phyloP scores from a whole-genome alignment of 441 rosid genomes.

The Isatis lusitanica region DNA sequence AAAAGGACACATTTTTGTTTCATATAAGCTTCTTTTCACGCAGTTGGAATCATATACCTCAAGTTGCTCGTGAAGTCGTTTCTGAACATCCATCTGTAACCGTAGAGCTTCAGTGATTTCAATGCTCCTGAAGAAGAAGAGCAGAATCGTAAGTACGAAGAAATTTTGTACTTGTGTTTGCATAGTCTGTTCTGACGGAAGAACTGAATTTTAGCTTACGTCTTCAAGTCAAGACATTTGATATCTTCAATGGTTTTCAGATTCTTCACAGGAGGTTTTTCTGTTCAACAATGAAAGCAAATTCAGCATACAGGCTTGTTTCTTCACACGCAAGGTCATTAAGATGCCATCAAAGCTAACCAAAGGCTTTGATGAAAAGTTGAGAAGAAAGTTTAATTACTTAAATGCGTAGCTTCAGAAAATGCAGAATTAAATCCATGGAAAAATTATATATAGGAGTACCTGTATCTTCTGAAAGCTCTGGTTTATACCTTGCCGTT shows the following conservation, averaged over 20 bases:
- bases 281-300: conserved; percentile 14
- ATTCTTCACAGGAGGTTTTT: conserved; percentile 63
- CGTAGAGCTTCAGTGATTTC: conserved; percentile 85
- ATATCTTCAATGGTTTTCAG: conserved; percentile 52
- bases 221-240: conserved; percentile 71
- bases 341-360: not conserved
- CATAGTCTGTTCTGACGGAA: not conserved
- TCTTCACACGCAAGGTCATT: not conserved
- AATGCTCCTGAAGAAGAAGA: conserved; percentile 50
- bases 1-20: not conserved
- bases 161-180: not conserved
- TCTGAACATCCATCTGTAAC: conserved; percentile 91
- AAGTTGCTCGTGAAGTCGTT: conserved; percentile 91
- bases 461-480: conserved; percentile 59
- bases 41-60: conserved; percentile 58
- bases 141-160: not conserved
- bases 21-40: not conserved
- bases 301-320: not conserved
- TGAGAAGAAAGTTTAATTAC: not conserved
- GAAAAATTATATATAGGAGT: not conserved
- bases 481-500: conserved; percentile 85
- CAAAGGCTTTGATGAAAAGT: not conserved
- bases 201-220: conserved; percentile 46
- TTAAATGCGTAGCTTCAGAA: not conserved
- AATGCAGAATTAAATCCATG: not conserved